phyloP scores from a whole-genome alignment of 345 rosid genomes.

The Gossypium sturtianum region DNA sequence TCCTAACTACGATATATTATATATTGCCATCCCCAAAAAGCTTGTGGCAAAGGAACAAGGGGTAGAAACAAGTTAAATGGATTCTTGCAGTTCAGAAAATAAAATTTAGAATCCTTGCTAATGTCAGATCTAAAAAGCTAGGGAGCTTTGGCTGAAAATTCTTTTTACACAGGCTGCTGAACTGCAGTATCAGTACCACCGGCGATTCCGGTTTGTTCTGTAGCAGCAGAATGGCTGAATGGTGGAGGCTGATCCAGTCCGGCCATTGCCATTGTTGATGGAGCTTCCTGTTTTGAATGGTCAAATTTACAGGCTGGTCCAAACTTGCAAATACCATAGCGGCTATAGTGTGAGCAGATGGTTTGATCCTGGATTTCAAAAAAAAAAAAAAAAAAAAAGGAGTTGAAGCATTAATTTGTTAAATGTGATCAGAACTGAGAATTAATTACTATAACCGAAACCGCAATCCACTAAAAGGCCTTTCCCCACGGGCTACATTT shows the following conservation, averaged over 20 bases:
- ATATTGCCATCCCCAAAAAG: constrained; percentile 29
- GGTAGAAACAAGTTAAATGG: constrained; percentile 7
- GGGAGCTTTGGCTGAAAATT: constrained; percentile 10
- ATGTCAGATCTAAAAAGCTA: constrained; percentile 20
- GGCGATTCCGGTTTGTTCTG: constrained; percentile 22
- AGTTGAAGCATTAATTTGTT: background rate
- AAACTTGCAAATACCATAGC: constrained; percentile 88
- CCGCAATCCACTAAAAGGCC: background rate
- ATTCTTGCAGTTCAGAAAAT: constrained; percentile 11
- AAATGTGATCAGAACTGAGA: background rate
- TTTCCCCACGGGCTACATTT: background rate
- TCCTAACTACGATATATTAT: constrained; percentile 8
- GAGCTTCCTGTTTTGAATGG: constrained; percentile 44
- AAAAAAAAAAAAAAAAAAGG: background rate
- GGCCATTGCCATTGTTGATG: constrained; percentile 25
- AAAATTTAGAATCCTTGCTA: constrained; percentile 14
- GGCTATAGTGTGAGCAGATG: constrained; percentile 70
- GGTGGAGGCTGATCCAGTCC: constrained; percentile 21
- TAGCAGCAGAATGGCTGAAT: constrained; percentile 17
- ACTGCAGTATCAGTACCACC: constrained; percentile 23
- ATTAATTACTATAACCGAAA: background rate
- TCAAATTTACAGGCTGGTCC: constrained; percentile 89
- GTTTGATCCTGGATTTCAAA: constrained; percentile 54
- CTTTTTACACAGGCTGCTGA: constrained; percentile 32
- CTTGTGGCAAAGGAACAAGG: constrained; percentile 24